Evolutionary conservation across 2,329 filamentous ascomycete species (phyloP), one percentile per base, ranked within the genome.

Genomic region (Fusarium pseudonygamai): DNA sequence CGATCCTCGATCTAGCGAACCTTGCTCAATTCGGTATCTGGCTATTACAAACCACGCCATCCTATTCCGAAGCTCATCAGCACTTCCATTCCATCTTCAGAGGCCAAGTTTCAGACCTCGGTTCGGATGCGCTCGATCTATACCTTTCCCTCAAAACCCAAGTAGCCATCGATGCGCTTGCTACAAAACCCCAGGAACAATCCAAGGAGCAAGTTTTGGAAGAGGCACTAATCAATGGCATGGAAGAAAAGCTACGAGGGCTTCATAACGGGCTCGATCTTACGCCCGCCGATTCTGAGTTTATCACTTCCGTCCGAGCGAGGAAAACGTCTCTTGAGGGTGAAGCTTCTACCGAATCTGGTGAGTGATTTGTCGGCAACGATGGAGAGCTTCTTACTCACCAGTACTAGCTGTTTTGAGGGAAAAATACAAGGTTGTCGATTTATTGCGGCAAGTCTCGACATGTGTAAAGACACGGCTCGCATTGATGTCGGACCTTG

Each of bases 201-300:
- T 76, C 78, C 22, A 82, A 84, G 20, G 88, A 89, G 20, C 87
- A 89, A 22, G 82, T 87, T 24, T 78, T 92, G 22, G 85, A 87
- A 16, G 87, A 90, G 60, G 84, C 89, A 7, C 85, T 93, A 40
- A 84, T 87, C 12, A 82, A 86, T 14, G 84, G 92, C 9, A 80
- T 93, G 6, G 85, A 92, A 32, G 84, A 85, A 16, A 82, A 82
- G 49, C 74, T 88, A 52, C 83, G 78, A 16, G 75, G 76, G 26
- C 76, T 81, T 39, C 80, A 81, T 55, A 78, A 78, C 7, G 78
- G 77, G 22, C 70, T 76, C 28, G 79, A 80, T 59, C 69, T 82
- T 24, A 82, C 77, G 67, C 71, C 82, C 72, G 78, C 82, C 32
- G 82, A 84, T 60, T 77, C 80, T 47, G 78, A 77, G 14, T 80